Evolutionary conservation across 768 basidiomycete species (phyloP).

Genomic region (Cubamyces lactineus): DNA sequence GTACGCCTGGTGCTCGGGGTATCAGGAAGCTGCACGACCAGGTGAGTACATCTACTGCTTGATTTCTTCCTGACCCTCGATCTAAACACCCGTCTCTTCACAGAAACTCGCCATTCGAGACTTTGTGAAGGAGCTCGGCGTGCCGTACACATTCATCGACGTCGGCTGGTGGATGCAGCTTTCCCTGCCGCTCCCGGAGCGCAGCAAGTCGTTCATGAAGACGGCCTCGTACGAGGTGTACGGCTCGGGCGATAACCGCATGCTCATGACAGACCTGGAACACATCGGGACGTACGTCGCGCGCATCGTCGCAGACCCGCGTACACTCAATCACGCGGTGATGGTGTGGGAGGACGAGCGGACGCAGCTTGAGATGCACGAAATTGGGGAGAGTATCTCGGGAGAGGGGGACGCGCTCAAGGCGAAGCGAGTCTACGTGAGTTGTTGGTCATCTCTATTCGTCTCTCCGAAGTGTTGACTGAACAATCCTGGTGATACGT

Average conservation of each 20-base stretch:
- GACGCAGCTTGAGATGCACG: conserved; percentile 30
- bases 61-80: neutral
- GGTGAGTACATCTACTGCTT: neutral
- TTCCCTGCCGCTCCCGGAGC: conserved; percentile 7
- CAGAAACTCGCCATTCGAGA: conserved; percentile 37
- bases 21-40: conserved; percentile 21
- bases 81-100: too few species aligned
- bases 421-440: conserved; percentile 17
- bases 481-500: neutral
- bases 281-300: conserved; percentile 36
- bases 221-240: conserved; percentile 16
- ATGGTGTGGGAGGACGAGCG: conserved; percentile 34
- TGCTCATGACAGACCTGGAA: conserved; percentile 30
- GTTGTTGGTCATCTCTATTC: neutral
- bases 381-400: conserved; percentile 26
- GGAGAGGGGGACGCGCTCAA: conserved; percentile 29
- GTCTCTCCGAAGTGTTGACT: too few species aligned
- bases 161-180: conserved; percentile 39
- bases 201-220: neutral
- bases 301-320: conserved; percentile 36
- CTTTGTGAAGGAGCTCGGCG: conserved; percentile 29
- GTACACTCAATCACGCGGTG: conserved; percentile 38
- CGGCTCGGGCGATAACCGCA: conserved; percentile 26
- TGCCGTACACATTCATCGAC: conserved; percentile 38
- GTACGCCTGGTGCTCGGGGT: conserved; percentile 19